Evolutionary conservation across 2,329 filamentous ascomycete genomes (phyloP), one percentile per base, ranked within the genome.

Genomic region (Saccharata proteae): DNA sequence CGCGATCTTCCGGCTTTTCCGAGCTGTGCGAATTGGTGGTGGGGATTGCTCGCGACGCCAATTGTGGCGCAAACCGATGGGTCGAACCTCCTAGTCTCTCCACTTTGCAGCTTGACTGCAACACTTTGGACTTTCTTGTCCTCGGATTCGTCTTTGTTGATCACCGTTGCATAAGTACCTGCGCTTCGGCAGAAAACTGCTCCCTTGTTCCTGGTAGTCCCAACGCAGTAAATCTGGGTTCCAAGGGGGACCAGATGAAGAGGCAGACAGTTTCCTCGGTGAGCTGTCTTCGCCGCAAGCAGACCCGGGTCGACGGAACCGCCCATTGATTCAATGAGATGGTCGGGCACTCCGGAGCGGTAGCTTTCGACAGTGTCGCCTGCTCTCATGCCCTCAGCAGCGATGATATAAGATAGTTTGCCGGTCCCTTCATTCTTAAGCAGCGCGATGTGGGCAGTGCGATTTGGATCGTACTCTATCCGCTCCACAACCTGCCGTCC

Each of bases 181-280:
- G 92, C 90, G 53, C 85, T 92, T 40, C 90, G 78, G 55, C 90
- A 98, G 55, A 98, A 90, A 13, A 93, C 84, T 10, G 81, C 90
- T 15, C 78, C 73, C 37, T 77, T 77, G 18, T 72, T 69, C 4
- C 75, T 68, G 16, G 79, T 63, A 29, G 71, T 82, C 9, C 88
- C 88, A 19, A 98, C 77, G 43, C 88, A 90, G 66, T 80, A 94
- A 30, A 98, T 75, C 24, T 84, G 74, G 3, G 85, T 93, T n/a
- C 90, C 88, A 22, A 94, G 71, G 1, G 90, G 92, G 38, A 98
- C 81, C 77, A 98, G 90, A 59, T 93, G 82, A 52, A 98, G 66
- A 10, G 90, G 90, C 44, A 98, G 61, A 54, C 90, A 98, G 58
- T 98, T 98, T 34, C 90, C 90, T 48, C 84, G 73, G 64, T 86